Conservation (phyloP, 257 asterid species). For the Scutellaria baicalensis region DNA sequence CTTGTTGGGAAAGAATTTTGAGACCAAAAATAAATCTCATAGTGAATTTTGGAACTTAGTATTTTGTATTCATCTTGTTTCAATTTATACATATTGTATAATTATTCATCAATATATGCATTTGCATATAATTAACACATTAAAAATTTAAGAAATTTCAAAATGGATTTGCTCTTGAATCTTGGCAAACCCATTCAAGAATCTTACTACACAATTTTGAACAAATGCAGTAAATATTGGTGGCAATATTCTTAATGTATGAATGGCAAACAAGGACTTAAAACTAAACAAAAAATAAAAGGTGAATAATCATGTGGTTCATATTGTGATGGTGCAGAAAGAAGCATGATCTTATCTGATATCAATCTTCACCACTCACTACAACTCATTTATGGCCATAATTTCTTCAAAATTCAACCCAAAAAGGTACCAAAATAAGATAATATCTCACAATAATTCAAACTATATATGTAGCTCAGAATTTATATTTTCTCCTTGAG, state of each 20-base stretch:
- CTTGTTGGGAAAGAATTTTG: not conserved
- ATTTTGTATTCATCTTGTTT: not conserved
- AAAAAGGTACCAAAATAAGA: not conserved
- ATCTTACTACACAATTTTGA: not conserved
- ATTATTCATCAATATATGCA: not conserved
- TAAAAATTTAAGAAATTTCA: too few species aligned
- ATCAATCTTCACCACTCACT: constrained; percentile 54
- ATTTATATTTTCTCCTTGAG: not conserved
- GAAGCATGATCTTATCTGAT: constrained; percentile 56
- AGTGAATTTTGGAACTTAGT: not conserved
- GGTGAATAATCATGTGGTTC: constrained; percentile 35
- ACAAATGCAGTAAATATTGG: not conserved
- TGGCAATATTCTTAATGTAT: not conserved
- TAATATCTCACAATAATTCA: not conserved
- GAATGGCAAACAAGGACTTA: not conserved
- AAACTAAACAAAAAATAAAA: not conserved
- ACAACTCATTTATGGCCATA: constrained; percentile 36
- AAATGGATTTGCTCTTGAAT: too few species aligned
- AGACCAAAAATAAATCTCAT: not conserved
- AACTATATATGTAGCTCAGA: constrained; percentile 9
- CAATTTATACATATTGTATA: not conserved
- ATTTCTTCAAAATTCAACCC: constrained; percentile 6
- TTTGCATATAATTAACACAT: too few species aligned
- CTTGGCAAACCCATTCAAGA: not conserved
- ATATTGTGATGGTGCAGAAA: constrained; percentile 29